Evolutionary conservation across 345 rosid genomes (phyloP), one percentile per base, ranked within the genome.

Genomic region (Cardamine resedifolia): DNA sequence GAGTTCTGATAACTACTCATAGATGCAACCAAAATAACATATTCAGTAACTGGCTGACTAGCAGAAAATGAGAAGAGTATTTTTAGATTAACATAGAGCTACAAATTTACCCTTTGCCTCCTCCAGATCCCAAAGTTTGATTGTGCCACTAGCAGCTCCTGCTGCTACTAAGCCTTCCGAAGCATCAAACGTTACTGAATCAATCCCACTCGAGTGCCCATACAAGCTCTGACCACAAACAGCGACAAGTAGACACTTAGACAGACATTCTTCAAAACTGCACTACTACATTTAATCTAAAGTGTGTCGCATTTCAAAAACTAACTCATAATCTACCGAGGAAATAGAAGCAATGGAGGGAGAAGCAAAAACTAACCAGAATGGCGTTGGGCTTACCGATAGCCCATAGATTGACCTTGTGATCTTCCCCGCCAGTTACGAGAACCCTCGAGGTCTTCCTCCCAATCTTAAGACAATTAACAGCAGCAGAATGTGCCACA

Each of bases 351-450:
- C 58, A 45, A 28, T 10, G 52, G 53, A 63, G 21, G 12, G 45
- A 57, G 65, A 49, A 44, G 61, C 39, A 60, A 58, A 83, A 81
- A 85, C 93, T 89, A 62, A 94, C 99, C 97, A 78, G 83, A 68
- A 84, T 84, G 49, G 99, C 92, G 43, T 96, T 96, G 79, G 99
- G 99, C 81, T 96, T 96, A 74, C 99, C 99, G 48, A 96, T 96
- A 81, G 99, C 94, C 99, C 99, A 96, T 21, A 96, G 90, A 81
- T 96, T 96, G 51, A 96, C 99, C 78, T 83, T 92, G 81, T 88
- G 94, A 81, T 96, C 99, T 86, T 96, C 99, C 43, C 99, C 98
- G 27, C 98, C 99, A 0, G 99, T 96, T n/a, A 92, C 92, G 21
- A 96, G 91, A 78, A 85, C 88, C 82, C 99, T 82, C 0, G 99